Evolutionary conservation across 2,329 filamentous ascomycete genomes (phyloP), one percentile per base, ranked within the genome.

Genomic region (Fusarium clavum): DNA sequence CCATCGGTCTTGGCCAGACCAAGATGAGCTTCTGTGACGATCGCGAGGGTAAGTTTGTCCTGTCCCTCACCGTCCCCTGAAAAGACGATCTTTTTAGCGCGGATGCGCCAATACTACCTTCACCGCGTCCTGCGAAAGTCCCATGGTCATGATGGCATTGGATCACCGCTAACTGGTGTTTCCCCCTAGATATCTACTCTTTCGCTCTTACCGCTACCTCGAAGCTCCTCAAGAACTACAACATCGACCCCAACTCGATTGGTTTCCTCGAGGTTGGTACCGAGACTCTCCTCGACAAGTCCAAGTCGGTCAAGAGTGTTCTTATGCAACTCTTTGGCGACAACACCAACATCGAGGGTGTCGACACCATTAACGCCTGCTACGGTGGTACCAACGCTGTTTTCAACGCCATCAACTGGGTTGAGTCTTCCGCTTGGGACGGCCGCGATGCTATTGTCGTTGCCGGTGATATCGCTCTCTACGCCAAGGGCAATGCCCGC

Each of bases 11-110:
- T 61, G 93, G 93, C 77, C 93, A 96, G 87, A 95, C 92, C 79
- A 94, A 92, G 85, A 96, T 96, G 93, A 91, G 90, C 86, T 96
- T 96, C 84, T 95, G 93, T 81, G 93, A 96, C 82, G 93, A 96
- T 79, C 90, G 92, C 79, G 93, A 96, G 85, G 92, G 92, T 94
- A 81, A 70, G 51, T 66, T 72, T 62, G 47, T 57, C 47, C 70
- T 60, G 51, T 62, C 51, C 54, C 47, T 54, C 59, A 65, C 51
- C 61, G 60, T 57, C 59, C 61, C 61, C 44, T 47, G 54, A 52
- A 40, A 64, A 34, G 43, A 25, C 52, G 27, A 54, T 52, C 54
- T 20, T 45, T 38, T 59, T 52, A 58, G 67, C 45, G 67, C 40
- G 20, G 44, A 55, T 57, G 48, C 44, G 43, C 34, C 25, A 14